Evolutionary conservation across 352 stramenopile species (phyloP).

Genomic region (Globisporangium okanoganense): DNA sequence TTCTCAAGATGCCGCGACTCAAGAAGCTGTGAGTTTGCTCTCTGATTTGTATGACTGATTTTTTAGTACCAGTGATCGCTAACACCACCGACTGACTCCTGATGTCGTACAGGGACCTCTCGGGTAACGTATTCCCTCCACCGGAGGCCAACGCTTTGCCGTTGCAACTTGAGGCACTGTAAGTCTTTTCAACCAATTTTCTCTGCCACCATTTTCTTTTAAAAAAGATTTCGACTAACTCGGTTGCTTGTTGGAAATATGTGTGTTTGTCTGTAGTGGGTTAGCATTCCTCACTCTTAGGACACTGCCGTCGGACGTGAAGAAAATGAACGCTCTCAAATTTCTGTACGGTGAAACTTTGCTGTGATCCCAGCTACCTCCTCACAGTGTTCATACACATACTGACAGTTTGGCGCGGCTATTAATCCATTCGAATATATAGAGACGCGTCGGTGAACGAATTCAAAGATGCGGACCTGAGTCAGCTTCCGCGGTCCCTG

Average conservation of each 20-base stretch:
- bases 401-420: background rate
- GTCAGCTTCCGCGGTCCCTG: constrained; percentile 22
- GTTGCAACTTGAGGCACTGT: constrained; percentile 24
- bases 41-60: background rate
- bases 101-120: constrained; percentile 15
- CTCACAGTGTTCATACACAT: background rate
- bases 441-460: constrained; percentile 38
- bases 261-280: background rate
- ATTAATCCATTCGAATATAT: background rate
- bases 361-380: background rate
- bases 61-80: background rate
- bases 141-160: constrained; percentile 16
- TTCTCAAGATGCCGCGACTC: constrained; percentile 29
- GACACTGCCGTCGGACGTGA: constrained; percentile 16
- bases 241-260: background rate
- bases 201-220: background rate
- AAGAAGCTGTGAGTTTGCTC: constrained; percentile 24
- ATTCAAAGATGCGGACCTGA: constrained; percentile 22
- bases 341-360: constrained; percentile 13
- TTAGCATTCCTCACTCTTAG: constrained; percentile 10
- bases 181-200: background rate
- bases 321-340: constrained; percentile 19
- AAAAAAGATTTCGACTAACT: no score
- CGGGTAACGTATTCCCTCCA: constrained; percentile 18
- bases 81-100: no score